Evolutionary conservation across 2,329 filamentous ascomycete species (phyloP), one percentile per base, ranked within the genome.

Genomic region (Rugonectria rugulosa): DNA sequence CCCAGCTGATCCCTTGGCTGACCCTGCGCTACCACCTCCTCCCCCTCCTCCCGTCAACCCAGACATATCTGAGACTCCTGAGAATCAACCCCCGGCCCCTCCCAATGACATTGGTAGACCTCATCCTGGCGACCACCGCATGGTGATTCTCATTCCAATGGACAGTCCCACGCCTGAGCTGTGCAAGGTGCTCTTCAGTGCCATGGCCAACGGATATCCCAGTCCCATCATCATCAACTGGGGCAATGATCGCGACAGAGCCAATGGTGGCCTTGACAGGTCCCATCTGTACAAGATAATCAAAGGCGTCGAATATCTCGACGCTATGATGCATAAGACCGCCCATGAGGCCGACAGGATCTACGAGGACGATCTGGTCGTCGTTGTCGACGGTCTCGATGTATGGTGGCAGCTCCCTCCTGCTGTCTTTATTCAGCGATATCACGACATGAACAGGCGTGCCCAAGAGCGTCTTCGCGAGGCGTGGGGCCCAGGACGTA

Each of bases 381-480:
- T 70, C 0, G 31, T 71, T 5, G 59, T 62, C 3, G 69, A 71
- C 15, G 63, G 67, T 1, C 64, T 66, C 8, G 69, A 71, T 6
- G 48, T 64, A 6, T 71, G 69, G 68, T 70, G 69, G 12, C 69
- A 71, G 15, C 67, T 71, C 0, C 65, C 69, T 0, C 66, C 68
- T 2, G 60, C 64, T 0, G 40, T 71, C 0, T 57, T 71, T 4
- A 55, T 71, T 14, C 48, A 66, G 3, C 62, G 69, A 12, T 71
- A 68, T 3, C 61, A 67, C 23, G 55, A 64, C 14, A 29, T 54
- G 9, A 68, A 65, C 9, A 2, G 15, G 0, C 20, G 52, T n/a
- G 64, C 64, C 14, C 61, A 65, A 2, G 41, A 48, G 14, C 53
- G 63, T 3, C 50, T 64, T 0, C 43, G 29, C 0, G 17, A 48